phyloP scores from a whole-genome alignment of 2,329 filamentous ascomycete genomes.

The Hymenoscyphus fraxineus region DNA sequence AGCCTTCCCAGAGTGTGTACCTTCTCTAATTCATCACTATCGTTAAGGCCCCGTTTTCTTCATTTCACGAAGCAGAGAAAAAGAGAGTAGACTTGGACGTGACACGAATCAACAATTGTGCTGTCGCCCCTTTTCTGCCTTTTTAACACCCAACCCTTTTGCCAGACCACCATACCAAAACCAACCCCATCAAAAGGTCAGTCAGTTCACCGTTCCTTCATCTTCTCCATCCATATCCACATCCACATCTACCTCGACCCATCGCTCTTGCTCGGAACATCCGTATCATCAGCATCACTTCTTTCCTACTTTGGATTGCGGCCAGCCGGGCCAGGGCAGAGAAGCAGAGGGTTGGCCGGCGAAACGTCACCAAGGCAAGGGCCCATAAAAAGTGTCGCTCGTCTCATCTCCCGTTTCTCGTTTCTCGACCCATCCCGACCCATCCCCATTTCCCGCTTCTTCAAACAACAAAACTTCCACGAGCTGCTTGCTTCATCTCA shows the following conservation, averaged over 20 bases:
- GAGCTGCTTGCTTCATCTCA: constrained; percentile 16
- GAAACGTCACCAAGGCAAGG: constrained; percentile 4
- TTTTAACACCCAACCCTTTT: background rate
- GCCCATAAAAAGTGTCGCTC: constrained; percentile 5
- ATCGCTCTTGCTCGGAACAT: background rate
- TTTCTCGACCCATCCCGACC: background rate
- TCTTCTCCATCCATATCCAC: background rate
- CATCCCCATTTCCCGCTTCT: constrained; percentile 10
- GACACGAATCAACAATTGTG: background rate
- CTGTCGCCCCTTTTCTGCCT: background rate
- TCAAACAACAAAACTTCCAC: constrained; percentile 12
- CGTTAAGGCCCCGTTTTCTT: constrained; percentile 24
- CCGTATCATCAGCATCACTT: background rate
- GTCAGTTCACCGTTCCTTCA: background rate
- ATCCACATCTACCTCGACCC: background rate
- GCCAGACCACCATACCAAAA: background rate
- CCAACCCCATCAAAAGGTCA: background rate
- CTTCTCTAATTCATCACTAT: constrained; percentile 26
- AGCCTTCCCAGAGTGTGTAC: constrained; percentile 16
- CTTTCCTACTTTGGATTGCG: background rate
- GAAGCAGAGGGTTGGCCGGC: background rate
- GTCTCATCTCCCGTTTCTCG: constrained; percentile 2
- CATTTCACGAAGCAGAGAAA: constrained; percentile 5
- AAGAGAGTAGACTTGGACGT: background rate
- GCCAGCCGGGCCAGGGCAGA: background rate